Evolutionary conservation across 139 green algal species (phyloP), one percentile per base, ranked within the genome.

Genomic region (Zygnema cylindricum): DNA sequence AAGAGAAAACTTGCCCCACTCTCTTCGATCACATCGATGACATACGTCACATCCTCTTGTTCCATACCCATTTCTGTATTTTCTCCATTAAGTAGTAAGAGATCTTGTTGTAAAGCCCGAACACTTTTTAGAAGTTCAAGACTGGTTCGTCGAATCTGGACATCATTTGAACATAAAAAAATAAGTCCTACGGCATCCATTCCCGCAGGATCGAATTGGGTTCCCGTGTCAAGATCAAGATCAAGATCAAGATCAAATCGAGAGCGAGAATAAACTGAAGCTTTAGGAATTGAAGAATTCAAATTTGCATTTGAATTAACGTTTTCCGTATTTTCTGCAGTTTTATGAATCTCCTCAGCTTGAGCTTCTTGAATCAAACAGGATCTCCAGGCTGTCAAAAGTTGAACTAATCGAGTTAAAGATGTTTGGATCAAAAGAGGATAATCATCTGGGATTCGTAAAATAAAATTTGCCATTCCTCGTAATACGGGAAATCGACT

Each of bases 1-100:
- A 57, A 39, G 77, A 55, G 30, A 41, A 30, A 49, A 1, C 85
- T 88, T 43, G 87, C 57, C 0, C 93, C 93, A 3, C n/a, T 55
- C 76, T 98, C 92, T 87, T 97, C 95, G 21, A 97, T 41, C 0
- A 97, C 85, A 57, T 97, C 95, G 22, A 94, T 92, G 39, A 96
- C 30, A 85, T 95, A 96, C 1, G 92, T 93, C 21, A 88, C 33
- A 25, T 90, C 82, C 30, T 81, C 82, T 40, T 88, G 43, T 43
- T 55, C 30, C 40, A 7, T 32, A 23, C 22, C 1, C 11, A 38
- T 25, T 38, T 36, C 25, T 41, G 32, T 39, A n/a, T 39, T 33
- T 2, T 16, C 55, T 1, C 42, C 81, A 39, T 35, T 32, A 36
- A 86, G 2, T 35, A 21, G 16, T 30, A 81, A 69, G 30, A 91